Evolutionary conservation across 495 filamentous ascomycete species (phyloP).

Genomic region (Hamigera avellanea): DNA sequence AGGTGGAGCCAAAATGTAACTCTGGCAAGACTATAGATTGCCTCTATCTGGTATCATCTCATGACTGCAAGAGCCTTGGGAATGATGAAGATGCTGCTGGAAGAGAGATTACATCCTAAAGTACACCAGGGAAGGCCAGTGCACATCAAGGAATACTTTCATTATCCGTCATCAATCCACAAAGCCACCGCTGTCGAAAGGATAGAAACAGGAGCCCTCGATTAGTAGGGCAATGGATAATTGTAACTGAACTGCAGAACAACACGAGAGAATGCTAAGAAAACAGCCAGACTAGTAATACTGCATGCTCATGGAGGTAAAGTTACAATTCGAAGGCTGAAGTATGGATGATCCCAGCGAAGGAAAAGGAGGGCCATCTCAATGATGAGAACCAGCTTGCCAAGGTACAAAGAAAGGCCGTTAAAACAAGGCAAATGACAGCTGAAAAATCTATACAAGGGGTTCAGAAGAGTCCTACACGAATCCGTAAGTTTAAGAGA

Average conservation of each 20-base stretch:
- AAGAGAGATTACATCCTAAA: too few relatives aligned
- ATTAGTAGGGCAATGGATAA: too few relatives aligned
- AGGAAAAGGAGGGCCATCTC: too few relatives aligned
- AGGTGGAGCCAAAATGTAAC: too few relatives aligned
- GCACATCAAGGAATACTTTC: background rate
- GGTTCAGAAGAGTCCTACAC: slow-evolving; percentile 8
- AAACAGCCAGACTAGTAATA: background rate
- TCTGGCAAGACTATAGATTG: too few relatives aligned
- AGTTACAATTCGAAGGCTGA: background rate
- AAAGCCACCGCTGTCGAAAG: too few relatives aligned
- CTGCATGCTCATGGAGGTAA: slow-evolving; percentile 1
- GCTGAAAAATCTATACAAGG: slow-evolving; percentile 19
- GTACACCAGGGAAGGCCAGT: background rate
- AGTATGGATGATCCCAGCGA: too few relatives aligned
- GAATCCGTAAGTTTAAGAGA: slow-evolving; percentile 13
- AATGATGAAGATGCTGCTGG: too few relatives aligned
- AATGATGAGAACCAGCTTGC: background rate
- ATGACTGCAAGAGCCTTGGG: too few relatives aligned
- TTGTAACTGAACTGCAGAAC: background rate
- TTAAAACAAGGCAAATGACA: slow-evolving; percentile 3
- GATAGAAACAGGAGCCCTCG: too few relatives aligned
- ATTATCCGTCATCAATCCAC: too few relatives aligned
- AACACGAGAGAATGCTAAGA: background rate
- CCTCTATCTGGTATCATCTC: too few relatives aligned
- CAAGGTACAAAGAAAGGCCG: slow-evolving; percentile 3